Base-by-base conservation (phyloP, 2,329 filamentous ascomycete genomes). In the Diaporthe ampelina region DNA sequence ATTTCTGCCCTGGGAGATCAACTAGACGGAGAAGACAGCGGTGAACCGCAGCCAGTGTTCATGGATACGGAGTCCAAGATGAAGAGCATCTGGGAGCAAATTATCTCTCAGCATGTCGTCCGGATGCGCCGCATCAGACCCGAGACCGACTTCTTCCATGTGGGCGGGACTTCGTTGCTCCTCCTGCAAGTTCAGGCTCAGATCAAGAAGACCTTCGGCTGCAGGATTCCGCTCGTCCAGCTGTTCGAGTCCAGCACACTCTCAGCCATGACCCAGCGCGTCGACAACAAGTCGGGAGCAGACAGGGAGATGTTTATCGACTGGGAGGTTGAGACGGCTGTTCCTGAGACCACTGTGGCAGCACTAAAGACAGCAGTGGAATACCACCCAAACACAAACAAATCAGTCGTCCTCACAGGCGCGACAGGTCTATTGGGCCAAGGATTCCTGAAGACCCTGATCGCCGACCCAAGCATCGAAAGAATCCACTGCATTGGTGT, bases 401-500 rank as follows among this genome's bases (percentile, higher is more conserved):
- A 11, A 17, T 19, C 21, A 4, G 71, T 86, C 7, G 72, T 71
- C 1, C 54, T 82, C 0, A 87, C 85, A 0, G 85, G 85, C 1
- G 79, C 81, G 1, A 83, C 83, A 2, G 85, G 83, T 0, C 86
- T 85, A 58, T 78, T 89, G 0, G 85, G 83, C 5, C 65, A 76
- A 4, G 74, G 82, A 15, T 70, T 89, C 29, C 78, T 88, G 0
- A 59, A 74, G 7, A 75, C 79, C 0, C 81, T 90, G 0, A 61
- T 84, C 0, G 72, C 78, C 4, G 70, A 83, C 10, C 50, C 77
- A 0, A 67, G 68, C 0, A 80, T 89, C 0, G 43, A 73, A 0
- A 79, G 78, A 24, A 77, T 90, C 3, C 83, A 87, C 77, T 88
- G 86, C 74, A 58, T 89, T 15, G 86, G 86, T 4, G 79, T 86